phyloP scores from a whole-genome alignment of 1,284 basidiomycete species.

The Ustilago xerochloae region DNA sequence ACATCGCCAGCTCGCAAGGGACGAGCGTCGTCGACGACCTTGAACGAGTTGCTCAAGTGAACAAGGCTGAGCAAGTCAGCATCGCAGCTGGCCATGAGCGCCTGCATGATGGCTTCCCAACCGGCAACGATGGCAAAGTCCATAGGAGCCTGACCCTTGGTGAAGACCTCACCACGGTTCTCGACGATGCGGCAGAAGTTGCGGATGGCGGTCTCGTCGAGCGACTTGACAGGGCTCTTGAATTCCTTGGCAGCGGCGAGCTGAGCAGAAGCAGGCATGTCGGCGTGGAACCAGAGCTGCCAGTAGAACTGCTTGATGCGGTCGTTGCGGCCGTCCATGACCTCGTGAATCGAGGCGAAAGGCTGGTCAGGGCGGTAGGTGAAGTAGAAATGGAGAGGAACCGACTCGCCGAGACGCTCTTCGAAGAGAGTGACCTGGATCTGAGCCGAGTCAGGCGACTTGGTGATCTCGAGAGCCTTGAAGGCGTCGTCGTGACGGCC shows the following conservation, averaged over 20 bases:
- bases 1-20: conserved; percentile 86
- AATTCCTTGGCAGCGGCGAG: conserved; percentile 46
- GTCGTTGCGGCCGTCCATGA: conserved; percentile 83
- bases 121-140: conserved; percentile 98
- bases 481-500: conserved; percentile 80
- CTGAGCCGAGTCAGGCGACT: conserved; percentile 53
- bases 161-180: conserved; percentile 89
- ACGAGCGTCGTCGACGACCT: conserved; percentile 80
- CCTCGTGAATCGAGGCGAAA: conserved; percentile 92
- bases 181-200: conserved; percentile 92
- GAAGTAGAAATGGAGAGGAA: conserved; percentile 86
- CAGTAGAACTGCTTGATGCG: conserved; percentile 78
- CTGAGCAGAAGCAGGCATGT: conserved; percentile 53
- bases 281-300: conserved; percentile 64
- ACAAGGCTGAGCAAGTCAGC: conserved; percentile 84
- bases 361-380: conserved; percentile 87
- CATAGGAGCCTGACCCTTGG: conserved; percentile 79
- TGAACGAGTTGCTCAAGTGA: conserved; percentile 96
- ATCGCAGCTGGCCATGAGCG: conserved; percentile 61
- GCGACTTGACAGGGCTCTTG: conserved; percentile 54
- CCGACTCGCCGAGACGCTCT: conserved; percentile 79
- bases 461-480: conserved; percentile 78
- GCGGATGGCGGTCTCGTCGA: conserved; percentile 79
- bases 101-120: conserved; percentile 73
- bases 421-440: conserved; percentile 87